These are phyloP conservation scores for Emmonsia crescens DNA, from an alignment of 2,329 filamentous ascomycete genomes.

Conservation along the genomic window DNA sequence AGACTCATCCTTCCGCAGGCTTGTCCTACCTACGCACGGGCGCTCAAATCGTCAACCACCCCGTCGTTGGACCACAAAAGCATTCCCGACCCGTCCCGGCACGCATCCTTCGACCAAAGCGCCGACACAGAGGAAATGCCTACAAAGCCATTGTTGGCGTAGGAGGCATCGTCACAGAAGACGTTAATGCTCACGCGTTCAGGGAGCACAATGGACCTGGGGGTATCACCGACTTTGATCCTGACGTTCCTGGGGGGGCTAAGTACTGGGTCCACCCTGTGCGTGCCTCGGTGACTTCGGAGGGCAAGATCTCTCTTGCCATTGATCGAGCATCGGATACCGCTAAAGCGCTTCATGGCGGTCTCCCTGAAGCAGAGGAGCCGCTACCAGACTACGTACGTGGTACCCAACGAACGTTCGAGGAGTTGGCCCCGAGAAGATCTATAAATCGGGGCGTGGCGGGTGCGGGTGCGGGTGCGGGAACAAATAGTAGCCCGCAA, in stretches of 20 bases:
- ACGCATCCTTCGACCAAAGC: constrained; percentile 44
- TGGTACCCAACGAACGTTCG: neutral
- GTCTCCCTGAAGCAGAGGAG: constrained; percentile 1
- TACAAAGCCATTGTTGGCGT: constrained; percentile 29
- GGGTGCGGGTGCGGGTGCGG: neutral
- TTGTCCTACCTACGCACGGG: constrained; percentile 50
- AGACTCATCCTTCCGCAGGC: constrained; percentile 55
- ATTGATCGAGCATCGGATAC: constrained; percentile 9
- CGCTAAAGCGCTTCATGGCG: constrained; percentile 9
- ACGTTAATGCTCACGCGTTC: constrained; percentile 26
- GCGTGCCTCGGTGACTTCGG: constrained; percentile 36
- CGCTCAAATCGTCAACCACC: constrained; percentile 48
- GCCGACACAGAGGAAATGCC: constrained; percentile 22
- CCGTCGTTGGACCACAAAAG: constrained; percentile 48
- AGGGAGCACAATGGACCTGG: constrained; percentile 26
- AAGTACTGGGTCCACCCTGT: constrained; percentile 43
- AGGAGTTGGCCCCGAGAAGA: neutral
- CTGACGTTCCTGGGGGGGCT: constrained; percentile 38
- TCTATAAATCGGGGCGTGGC: neutral
- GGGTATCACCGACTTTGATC: constrained; percentile 34
- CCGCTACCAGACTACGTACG: constrained; percentile 5
- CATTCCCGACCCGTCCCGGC: constrained; percentile 43
- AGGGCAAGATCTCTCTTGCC: constrained; percentile 34
- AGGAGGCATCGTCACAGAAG: constrained; percentile 32
- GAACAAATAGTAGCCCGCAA: neutral